Base-by-base conservation (phyloP, 768 basidiomycete species). In the Xerocomus brunneocitrinus region DNA sequence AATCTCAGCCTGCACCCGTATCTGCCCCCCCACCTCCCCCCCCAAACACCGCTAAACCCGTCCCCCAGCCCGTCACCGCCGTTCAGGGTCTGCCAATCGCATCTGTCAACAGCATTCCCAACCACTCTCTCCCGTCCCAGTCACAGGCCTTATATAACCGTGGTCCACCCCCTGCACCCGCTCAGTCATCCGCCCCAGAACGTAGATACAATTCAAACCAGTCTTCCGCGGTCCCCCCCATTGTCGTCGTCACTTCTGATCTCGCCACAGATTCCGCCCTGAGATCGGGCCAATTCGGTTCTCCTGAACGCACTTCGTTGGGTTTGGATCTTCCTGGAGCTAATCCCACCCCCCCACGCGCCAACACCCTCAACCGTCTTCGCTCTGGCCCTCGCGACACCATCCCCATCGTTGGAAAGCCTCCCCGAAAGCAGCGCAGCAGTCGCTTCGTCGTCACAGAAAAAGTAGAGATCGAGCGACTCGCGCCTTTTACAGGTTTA, bases 341-440 rank as follows among this genome's bases (percentile, higher is more conserved):
- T 16, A 76, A 69, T 65, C 72, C 76, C 9, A 79, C 79, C 1
- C 85, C 84, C 22, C 87, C 89, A 30, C 81, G 89, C 50, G 76
- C 82, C 38, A 82, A 78, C 40, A 76, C 88, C 10, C 74, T 90
- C 58, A 84, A 81, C 63, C 85, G 91, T 60, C 81, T 92, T 50
- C 81, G 90, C 54, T 80, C 84, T 40, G 84, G 83, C 16, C 92
- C 94, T 50, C 97, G 94, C 72, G 97, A 98, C 70, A 98, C 92
- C 41, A 98, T 98, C 54, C 93, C 95, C 41, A 90, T 95, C 63
- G 86, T 91, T 13, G 94, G 93, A 31, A 98, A 98, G 66, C 94
- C 93, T 22, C 93, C 97, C 25, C 84, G 95, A 63, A 99, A 98
- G 71, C 97, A 99, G 73, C 82, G 95, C 61, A 98, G 94, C 75